Percentiles rank a stretch among this genome's conserved stretches.
Conservation (phyloP, 495 filamentous ascomycete genomes). For the Penicillium silybi region DNA sequence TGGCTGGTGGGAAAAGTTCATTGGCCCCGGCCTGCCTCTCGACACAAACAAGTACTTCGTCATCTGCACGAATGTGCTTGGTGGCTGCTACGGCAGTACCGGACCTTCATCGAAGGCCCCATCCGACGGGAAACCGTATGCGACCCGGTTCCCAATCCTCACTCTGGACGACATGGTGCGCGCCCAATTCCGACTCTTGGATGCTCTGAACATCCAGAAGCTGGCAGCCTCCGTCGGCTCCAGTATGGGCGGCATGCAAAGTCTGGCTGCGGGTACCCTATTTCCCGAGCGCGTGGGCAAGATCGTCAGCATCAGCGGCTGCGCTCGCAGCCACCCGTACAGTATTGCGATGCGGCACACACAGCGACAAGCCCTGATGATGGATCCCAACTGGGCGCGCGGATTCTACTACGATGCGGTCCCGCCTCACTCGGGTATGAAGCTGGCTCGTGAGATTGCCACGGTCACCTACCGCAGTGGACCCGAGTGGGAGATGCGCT, state of each 20-base stretch:
- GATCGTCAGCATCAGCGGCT: constrained; percentile 88
- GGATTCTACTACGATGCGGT: constrained; percentile 90
- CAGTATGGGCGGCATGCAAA: constrained; percentile 99
- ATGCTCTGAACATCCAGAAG: constrained; percentile 70
- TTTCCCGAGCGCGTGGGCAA: constrained; percentile 77
- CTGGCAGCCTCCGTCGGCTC: constrained; percentile 91
- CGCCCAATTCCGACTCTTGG: constrained; percentile 88
- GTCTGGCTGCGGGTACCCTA: constrained; percentile 81
- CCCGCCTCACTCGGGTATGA: constrained; percentile 94
- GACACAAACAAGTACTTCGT: constrained; percentile 91
- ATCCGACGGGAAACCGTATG: constrained; percentile 81
- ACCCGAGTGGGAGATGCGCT: constrained; percentile 96
- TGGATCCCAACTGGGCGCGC: constrained; percentile 96
- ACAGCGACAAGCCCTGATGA: constrained; percentile 96
- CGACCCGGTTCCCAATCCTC: constrained; percentile 93
- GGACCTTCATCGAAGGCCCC: constrained; percentile 88
- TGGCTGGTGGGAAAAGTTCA: constrained; percentile 99
- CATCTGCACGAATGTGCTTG: constrained; percentile 95
- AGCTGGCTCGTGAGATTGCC: constrained; percentile 94
- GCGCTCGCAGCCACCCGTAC: constrained; percentile 93
- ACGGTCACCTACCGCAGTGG: constrained; percentile 97
- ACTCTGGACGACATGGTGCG: constrained; percentile 98
- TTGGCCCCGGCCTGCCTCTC: constrained; percentile 79
- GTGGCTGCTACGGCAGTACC: constrained; percentile 94
- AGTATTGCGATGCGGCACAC: constrained; percentile 99